Percentiles rank a stretch among this genome's conserved stretches.
These are phyloP conservation scores for Neltuma alba DNA, from an alignment of 306 rosid species.

Conservation along the genomic window DNA sequence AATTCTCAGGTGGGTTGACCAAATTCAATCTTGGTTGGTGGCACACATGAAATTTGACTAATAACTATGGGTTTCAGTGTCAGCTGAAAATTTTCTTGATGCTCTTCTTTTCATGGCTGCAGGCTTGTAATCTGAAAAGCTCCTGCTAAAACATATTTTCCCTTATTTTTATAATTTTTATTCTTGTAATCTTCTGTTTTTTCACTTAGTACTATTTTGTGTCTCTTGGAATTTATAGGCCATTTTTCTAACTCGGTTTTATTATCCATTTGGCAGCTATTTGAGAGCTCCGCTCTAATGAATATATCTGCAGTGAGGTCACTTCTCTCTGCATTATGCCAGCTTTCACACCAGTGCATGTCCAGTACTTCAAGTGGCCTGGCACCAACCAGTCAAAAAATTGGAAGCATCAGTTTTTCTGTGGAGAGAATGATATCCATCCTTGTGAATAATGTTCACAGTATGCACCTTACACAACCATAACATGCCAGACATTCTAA, in stretches of 20 bases:
- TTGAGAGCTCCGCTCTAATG: constrained; percentile 97
- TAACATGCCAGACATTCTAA: constrained; percentile 24
- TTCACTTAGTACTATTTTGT: constrained; percentile 10
- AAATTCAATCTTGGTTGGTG: constrained; percentile 26
- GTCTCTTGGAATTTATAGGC: constrained; percentile 17
- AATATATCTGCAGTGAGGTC: constrained; percentile 87
- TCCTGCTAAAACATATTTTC: constrained; percentile 28
- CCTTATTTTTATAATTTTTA: neutral
- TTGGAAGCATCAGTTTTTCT: constrained; percentile 88
- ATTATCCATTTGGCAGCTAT: constrained; percentile 63
- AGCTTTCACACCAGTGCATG: constrained; percentile 87
- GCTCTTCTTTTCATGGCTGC: constrained; percentile 11
- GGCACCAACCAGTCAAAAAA: constrained; percentile 80
- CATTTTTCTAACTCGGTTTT: constrained; percentile 46
- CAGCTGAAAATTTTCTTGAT: constrained; percentile 9
- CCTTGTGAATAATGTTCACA: constrained; percentile 90
- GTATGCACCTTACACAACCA: constrained; percentile 58
- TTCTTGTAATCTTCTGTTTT: constrained; percentile 12
- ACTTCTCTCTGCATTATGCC: constrained; percentile 89
- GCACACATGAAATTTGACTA: constrained; percentile 18
- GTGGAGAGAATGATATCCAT: constrained; percentile 96
- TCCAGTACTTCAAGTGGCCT: constrained; percentile 57
- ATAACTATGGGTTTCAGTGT: constrained; percentile 7
- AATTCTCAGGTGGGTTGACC: constrained; percentile 81
- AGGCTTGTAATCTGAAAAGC: constrained; percentile 26